Evolutionary conservation across 148 eudicot genomes (phyloP).

Genomic region (Fallopia convolvulus): DNA sequence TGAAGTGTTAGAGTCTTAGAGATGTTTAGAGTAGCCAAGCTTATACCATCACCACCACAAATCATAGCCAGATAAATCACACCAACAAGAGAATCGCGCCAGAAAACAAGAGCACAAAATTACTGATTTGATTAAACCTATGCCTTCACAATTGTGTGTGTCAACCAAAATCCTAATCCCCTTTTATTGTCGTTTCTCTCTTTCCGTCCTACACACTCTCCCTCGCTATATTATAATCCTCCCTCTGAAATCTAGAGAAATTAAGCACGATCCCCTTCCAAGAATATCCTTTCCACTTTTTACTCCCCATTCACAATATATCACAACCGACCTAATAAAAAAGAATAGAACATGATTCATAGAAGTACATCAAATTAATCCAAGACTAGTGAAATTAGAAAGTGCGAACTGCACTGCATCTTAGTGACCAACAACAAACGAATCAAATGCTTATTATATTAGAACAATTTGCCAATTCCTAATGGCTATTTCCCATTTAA

Average conservation of each 20-base stretch:
- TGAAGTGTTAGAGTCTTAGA: neutral
- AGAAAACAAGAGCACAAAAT: constrained; percentile 53
- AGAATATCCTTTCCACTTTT: constrained; percentile 7
- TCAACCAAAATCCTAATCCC: neutral
- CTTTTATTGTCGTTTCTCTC: neutral
- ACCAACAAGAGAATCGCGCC: constrained; percentile 96
- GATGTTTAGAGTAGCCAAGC: neutral
- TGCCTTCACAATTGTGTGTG: too few species aligned
- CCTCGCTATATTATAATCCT: neutral
- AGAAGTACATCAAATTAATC: too few species aligned
- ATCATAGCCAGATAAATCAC: constrained; percentile 80
- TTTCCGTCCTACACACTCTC: neutral
- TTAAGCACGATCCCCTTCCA: neutral
- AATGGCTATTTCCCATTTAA: too few species aligned
- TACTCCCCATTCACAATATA: neutral
- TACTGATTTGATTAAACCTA: too few species aligned
- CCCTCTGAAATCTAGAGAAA: neutral
- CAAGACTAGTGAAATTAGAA: too few species aligned
- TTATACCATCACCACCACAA: constrained; percentile 96
- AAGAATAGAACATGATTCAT: too few species aligned
- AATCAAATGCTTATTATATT: too few species aligned
- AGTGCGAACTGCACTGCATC: too few species aligned
- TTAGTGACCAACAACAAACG: too few species aligned
- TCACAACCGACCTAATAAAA: too few species aligned
- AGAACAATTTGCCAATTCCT: too few species aligned